Percentiles rank a stretch among this genome's conserved stretches.
Conservation (phyloP, 2,329 filamentous ascomycete genomes). For the Mycosphaerella arachidis region DNA sequence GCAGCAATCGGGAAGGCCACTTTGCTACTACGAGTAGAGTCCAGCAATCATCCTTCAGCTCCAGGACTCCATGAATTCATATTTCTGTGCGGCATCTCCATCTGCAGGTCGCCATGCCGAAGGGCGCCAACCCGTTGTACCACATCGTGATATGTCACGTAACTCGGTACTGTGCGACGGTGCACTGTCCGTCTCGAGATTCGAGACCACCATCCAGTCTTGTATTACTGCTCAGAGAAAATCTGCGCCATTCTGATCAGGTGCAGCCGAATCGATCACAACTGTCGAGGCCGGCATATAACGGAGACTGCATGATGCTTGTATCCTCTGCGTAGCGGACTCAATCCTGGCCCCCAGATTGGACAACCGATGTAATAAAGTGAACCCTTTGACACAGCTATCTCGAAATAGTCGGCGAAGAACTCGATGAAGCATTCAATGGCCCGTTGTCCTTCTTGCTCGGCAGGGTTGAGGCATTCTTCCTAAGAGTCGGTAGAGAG, state of each 20-base stretch:
- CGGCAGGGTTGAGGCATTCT: constrained; percentile 13
- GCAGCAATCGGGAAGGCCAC: not conserved
- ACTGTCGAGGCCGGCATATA: not conserved
- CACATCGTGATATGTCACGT: too few species aligned
- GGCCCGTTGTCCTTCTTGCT: constrained; percentile 9
- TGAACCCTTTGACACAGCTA: not conserved
- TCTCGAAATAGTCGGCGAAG: not conserved
- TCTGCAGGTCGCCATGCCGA: not conserved
- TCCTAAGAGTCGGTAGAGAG: constrained; percentile 19
- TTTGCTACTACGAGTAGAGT: not conserved
- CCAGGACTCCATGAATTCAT: not conserved
- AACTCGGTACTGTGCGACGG: too few species aligned
- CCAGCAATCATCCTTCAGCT: not conserved
- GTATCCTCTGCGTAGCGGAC: not conserved
- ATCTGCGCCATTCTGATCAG: not conserved
- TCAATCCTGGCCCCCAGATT: not conserved
- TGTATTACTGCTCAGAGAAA: too few species aligned
- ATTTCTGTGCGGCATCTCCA: not conserved
- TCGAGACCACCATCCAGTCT: too few species aligned
- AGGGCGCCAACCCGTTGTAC: not conserved
- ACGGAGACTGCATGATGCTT: not conserved
- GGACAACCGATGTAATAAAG: not conserved
- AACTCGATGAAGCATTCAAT: constrained; percentile 1
- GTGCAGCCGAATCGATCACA: not conserved
- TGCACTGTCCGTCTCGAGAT: too few species aligned